Base-by-base conservation (phyloP, 1,284 basidiomycete genomes). In the Irpex sp. region DNA sequence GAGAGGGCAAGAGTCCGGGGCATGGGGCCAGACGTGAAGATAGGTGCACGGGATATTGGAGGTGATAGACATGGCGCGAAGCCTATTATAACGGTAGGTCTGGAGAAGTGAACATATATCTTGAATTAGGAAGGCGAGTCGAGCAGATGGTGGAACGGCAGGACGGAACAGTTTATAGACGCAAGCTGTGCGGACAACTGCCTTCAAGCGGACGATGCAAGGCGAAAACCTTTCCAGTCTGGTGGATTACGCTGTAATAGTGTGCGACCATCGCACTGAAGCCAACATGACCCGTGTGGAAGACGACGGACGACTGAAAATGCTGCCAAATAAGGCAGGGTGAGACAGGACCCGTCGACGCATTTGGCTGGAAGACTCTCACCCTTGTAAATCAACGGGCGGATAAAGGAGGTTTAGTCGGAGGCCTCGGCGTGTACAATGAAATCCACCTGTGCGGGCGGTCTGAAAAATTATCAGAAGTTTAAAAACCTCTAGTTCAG, bases 361-460 rank as follows among this genome's bases (percentile, higher is more conserved):
- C 31, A 61, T 63, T 58, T 47, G 64, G 64, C 48, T 49, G 47
- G 49, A 57, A 61, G 9, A 36, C 61, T 65, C 64, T 57, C 64
- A 65, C 64, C 64, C 26, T 54, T 37, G 58, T 52, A 65, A 34
- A 9, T 44, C 15, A 15, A 21, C 64, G 64, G 64, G 49, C 64
- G 64, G 64, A 65, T 64, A 64, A 62, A 67, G 65, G 64, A 40
- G 58, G 62, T 51, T 66, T 57, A 61, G 63, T 67, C 68, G 62
- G 64, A 56, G 55, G 19, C 58, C 26, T 21, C 54, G 54, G 54
- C 54, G 54, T 26, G 54, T 36, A 52, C 49, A 26, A 52, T 44
- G 40, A 44, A 44, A 44, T 44, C 40, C 15, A 15, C 40, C 17
- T 13, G 13, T 15, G n/a, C 8, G 11, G 49, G 49, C 13, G 17